Evolutionary conservation across 2,329 filamentous ascomycete genomes (phyloP).

Genomic region (Calonectria honghensis): DNA sequence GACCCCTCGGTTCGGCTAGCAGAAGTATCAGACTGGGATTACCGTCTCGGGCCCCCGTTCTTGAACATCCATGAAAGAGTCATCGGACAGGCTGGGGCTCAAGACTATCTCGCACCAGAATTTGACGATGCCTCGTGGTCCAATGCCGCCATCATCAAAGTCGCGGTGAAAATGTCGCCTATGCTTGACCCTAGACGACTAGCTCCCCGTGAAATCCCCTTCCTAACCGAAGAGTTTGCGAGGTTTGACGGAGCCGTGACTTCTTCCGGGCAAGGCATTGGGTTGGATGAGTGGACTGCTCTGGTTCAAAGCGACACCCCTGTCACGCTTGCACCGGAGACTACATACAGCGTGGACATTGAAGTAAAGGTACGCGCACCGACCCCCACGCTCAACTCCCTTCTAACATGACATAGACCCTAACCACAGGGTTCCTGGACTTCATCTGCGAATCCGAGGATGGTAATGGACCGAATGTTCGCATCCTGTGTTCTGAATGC

Average conservation of each 20-base stretch:
- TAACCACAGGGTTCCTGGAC: constrained; percentile 31
- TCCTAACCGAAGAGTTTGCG: constrained; percentile 18
- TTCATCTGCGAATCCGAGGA: constrained; percentile 25
- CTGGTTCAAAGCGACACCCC: constrained; percentile 9
- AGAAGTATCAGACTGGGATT: constrained; percentile 35
- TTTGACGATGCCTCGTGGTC: constrained; percentile 33
- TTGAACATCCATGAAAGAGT: constrained; percentile 31
- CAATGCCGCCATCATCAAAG: constrained; percentile 6
- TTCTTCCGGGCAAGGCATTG: not conserved
- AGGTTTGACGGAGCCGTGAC: constrained; percentile 31
- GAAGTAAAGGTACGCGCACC: constrained; percentile 28
- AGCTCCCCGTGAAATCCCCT: constrained; percentile 28
- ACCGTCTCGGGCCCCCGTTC: constrained; percentile 34
- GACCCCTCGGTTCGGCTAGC: constrained; percentile 16
- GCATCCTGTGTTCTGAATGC: constrained; percentile 29
- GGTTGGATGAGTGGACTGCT: constrained; percentile 24
- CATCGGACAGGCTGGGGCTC: constrained; percentile 14
- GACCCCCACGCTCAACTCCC: too few relatives aligned
- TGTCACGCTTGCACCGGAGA: not conserved
- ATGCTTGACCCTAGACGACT: constrained; percentile 34
- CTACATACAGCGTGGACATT: constrained; percentile 27
- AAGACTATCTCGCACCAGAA: constrained; percentile 11
- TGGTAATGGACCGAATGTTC: not conserved
- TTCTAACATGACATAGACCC: not conserved
- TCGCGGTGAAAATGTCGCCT: constrained; percentile 34